Evolutionary conservation across 352 stramenopile species (phyloP), one percentile per base, ranked within the genome.

Genomic region (Globisporangium apiculatum): DNA sequence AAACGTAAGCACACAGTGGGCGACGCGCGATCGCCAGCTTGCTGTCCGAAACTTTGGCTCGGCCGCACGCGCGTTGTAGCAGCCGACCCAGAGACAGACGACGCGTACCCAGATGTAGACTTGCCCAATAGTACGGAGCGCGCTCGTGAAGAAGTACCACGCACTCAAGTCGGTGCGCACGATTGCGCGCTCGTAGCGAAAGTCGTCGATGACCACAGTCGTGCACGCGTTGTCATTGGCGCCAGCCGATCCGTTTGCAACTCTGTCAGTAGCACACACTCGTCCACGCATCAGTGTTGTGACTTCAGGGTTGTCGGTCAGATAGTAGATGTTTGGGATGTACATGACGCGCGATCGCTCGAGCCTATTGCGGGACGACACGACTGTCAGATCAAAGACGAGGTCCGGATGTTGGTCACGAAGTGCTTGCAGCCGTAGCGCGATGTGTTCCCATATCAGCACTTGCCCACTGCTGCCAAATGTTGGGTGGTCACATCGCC

Each of bases 91-190:
- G 12, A 85, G 47, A 1, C 68, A 51, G 1, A 37, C 3, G 7
- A 82, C 17, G 7, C 76, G 72, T 24, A 81, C 14, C 76, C 76
- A 87, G 9, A 87, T 67, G 43, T 82, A 87, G 0, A 46, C 1
- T 37, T 87, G 76, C 0, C 62, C 66, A 0, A 52, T 9, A 0
- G 64, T 68, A 31, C 74, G 74, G 8, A 87, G 55, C 4, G 60
- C 18, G 7, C 52, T 57, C 12, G 67, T 58, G n/a, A 69, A 49
- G 0, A 7, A 17, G n/a, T 61, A 69, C 73, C 70, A 82, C 17
- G 78, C 55, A 6, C 66, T 45, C 4, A 67, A 57, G 41, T 82
- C 67, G 15, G 64, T 79, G 38, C 65, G 52, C 4, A 86, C 42
- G 12, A 68, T 57, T 5, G 65, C 63, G 1, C 75, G 67, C 43